phyloP scores from a whole-genome alignment of 2,329 filamentous ascomycete genomes.

The Nigrospora osmanthi region DNA sequence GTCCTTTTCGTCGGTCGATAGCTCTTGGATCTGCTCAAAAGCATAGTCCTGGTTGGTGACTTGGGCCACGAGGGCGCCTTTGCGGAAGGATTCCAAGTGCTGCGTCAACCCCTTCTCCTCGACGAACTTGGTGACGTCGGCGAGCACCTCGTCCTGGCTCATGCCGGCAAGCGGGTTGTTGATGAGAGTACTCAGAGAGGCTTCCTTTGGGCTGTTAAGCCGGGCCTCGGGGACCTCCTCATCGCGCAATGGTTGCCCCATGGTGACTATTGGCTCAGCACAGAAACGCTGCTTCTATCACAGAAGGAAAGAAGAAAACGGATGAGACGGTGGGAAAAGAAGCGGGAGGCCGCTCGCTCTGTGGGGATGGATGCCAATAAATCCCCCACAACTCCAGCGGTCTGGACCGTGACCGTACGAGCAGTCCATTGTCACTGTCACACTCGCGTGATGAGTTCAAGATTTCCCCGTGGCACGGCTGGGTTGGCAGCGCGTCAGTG shows the following conservation, averaged over 20 bases:
- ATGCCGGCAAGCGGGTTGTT: conserved; percentile 6
- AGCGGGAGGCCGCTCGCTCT: background rate
- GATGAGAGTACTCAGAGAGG: background rate
- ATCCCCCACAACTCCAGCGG: too few relatives aligned
- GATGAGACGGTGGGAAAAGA: background rate
- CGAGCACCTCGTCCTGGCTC: conserved; percentile 6
- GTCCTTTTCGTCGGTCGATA: conserved; percentile 48
- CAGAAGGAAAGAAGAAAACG: background rate
- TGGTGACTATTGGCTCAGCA: background rate
- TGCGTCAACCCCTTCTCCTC: conserved; percentile 22
- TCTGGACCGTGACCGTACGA: too few relatives aligned
- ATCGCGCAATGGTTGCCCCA: background rate
- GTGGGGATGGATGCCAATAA: too few relatives aligned
- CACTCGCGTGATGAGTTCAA: too few relatives aligned
- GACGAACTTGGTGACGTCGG: conserved; percentile 28
- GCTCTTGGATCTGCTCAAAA: conserved; percentile 32
- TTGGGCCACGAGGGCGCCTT: conserved; percentile 12
- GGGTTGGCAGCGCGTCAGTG: too few relatives aligned
- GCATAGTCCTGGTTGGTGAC: conserved; percentile 30
- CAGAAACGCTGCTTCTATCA: background rate
- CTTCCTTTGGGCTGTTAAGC: background rate
- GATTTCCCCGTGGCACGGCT: too few relatives aligned
- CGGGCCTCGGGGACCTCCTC: background rate
- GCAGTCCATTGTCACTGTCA: too few relatives aligned
- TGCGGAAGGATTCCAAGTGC: conserved; percentile 31